Evolutionary conservation across 495 filamentous ascomycete genomes (phyloP).

Genomic region (Penicillium maclennaniae): DNA sequence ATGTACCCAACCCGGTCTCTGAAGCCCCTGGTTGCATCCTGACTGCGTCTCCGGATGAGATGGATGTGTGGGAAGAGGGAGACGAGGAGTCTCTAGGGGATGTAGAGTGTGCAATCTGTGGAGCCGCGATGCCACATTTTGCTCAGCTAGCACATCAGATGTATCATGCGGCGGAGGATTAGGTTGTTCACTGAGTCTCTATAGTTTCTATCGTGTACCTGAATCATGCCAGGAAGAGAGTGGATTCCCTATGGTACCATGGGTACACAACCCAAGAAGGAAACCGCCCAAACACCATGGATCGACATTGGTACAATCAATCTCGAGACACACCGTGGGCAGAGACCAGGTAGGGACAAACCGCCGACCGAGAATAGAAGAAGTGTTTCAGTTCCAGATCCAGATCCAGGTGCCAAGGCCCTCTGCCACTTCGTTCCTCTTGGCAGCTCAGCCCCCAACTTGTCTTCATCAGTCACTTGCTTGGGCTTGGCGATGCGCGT

Average conservation of each 20-base stretch:
- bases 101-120: constrained; percentile 55
- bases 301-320: too few species aligned
- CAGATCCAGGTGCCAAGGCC: too few species aligned
- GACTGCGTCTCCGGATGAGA: constrained; percentile 4
- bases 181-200: not conserved
- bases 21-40: not conserved
- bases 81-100: constrained; percentile 35
- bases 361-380: too few species aligned
- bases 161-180: constrained; percentile 52
- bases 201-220: too few species aligned
- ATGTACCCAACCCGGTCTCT: not conserved
- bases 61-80: constrained; percentile 34
- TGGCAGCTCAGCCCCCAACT: not conserved
- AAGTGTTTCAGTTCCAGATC: not conserved
- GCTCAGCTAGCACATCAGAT: constrained; percentile 68
- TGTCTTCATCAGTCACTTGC: not conserved
- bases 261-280: too few species aligned
- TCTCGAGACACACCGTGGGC: too few species aligned
- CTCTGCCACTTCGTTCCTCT: not conserved
- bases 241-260: too few species aligned
- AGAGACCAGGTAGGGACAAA: too few species aligned
- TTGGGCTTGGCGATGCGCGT: not conserved
- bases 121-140: constrained; percentile 63
- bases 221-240: too few species aligned
- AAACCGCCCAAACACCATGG: too few species aligned